phyloP scores from a whole-genome alignment of 148 eudicot genomes.

The Rhododendron simsii region DNA sequence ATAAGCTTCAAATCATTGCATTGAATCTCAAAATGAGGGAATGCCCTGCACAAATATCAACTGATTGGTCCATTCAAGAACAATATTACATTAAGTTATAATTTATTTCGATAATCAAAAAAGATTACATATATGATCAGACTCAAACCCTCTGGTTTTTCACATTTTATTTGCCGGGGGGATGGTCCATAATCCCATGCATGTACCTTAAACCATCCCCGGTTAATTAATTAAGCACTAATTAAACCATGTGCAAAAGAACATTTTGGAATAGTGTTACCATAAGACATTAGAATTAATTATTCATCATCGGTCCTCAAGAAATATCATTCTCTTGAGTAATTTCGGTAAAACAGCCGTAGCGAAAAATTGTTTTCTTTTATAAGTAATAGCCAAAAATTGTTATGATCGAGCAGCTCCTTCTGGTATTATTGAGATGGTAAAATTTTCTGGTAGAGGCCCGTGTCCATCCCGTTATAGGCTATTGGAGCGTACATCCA shows the following conservation, averaged over 20 bases:
- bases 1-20: not conserved
- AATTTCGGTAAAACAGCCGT: not conserved
- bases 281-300: not conserved
- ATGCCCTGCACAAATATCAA: not conserved
- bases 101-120: not conserved
- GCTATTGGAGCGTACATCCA: slow-evolving; percentile 96
- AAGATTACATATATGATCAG: not conserved
- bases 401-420: not conserved
- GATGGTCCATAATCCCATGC: not conserved
- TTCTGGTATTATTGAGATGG: slow-evolving; percentile 14
- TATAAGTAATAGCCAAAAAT: not conserved
- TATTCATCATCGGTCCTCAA: not conserved
- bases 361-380: not conserved
- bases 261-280: not conserved
- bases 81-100: not conserved
- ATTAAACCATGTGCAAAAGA: not conserved
- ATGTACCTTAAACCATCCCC: not conserved
- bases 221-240: not conserved
- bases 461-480: slow-evolving; percentile 78
- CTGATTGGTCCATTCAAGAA: not conserved
- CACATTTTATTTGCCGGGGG: not conserved
- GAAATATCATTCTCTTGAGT: not conserved
- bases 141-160: not conserved
- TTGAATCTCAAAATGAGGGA: not conserved
- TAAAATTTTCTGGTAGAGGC: slow-evolving; percentile 34